Evolutionary conservation across 768 basidiomycete species (phyloP).

Genomic region (Mycena crocata): DNA sequence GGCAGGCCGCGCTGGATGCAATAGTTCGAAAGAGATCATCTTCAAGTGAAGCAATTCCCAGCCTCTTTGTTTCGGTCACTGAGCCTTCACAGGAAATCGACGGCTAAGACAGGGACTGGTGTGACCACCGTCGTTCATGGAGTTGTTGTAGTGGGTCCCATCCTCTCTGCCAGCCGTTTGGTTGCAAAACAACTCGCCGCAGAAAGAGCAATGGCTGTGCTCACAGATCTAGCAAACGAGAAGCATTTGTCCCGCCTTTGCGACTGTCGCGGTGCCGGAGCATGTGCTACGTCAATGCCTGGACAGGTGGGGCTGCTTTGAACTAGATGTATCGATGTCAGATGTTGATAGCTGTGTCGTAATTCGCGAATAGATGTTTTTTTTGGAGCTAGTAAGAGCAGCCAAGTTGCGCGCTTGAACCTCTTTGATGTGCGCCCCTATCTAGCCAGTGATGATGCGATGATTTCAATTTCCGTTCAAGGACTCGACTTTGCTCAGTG

Average conservation of each 20-base stretch:
- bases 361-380: too few species aligned
- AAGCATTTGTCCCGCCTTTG: conserved; percentile 56
- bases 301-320: too few species aligned
- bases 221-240: conserved; percentile 60
- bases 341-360: too few species aligned
- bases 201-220: conserved; percentile 66
- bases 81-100: conserved; percentile 8
- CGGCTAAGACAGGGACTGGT: conserved; percentile 44
- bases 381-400: too few species aligned
- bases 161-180: conserved; percentile 65
- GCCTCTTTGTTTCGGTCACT: background rate
- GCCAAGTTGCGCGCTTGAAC: too few species aligned
- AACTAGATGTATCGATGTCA: too few species aligned
- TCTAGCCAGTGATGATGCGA: too few species aligned
- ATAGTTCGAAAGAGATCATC: conserved; percentile 44
- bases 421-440: too few species aligned
- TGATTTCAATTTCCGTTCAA: too few species aligned
- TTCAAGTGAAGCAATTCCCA: conserved; percentile 15
- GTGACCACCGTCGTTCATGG: conserved; percentile 72
- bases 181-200: conserved; percentile 79
- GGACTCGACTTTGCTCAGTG: too few species aligned
- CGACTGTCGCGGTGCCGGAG: conserved; percentile 42
- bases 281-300: too few species aligned
- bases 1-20: conserved; percentile 70
- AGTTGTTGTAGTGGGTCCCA: conserved; percentile 65